Evolutionary conservation across 352 stramenopile species (phyloP).

Genomic region (Chrysophaeum taylorii): DNA sequence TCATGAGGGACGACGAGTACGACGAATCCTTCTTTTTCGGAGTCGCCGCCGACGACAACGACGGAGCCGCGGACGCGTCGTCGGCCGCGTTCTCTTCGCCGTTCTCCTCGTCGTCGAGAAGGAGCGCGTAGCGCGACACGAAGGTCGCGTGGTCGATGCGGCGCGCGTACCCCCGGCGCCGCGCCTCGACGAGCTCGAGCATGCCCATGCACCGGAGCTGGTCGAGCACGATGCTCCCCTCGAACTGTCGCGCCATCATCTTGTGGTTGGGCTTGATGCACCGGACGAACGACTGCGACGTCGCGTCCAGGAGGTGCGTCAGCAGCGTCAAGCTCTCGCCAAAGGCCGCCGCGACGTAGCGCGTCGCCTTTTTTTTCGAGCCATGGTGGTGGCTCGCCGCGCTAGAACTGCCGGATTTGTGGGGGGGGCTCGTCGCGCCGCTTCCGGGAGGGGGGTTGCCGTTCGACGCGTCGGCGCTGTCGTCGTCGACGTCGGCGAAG

Average conservation of each 20-base stretch:
- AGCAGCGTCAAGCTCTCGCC: slow-evolving; percentile 78
- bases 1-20: not conserved
- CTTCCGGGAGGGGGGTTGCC: not conserved
- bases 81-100: not conserved
- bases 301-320: slow-evolving; percentile 80
- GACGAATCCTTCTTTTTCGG: not conserved
- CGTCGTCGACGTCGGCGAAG: slow-evolving; percentile 11
- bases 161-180: slow-evolving; percentile 84
- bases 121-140: slow-evolving; percentile 44
- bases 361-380: slow-evolving; percentile 13
- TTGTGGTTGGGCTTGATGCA: slow-evolving; percentile 97
- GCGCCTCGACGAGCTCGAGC: slow-evolving; percentile 85
- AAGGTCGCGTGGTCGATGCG: slow-evolving; percentile 82
- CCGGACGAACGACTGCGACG: slow-evolving; percentile 91
- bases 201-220: slow-evolving; percentile 93
- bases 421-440: not conserved
- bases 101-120: not conserved
- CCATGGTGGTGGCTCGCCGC: slow-evolving; percentile 13
- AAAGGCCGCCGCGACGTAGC: slow-evolving; percentile 73
- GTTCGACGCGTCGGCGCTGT: not conserved
- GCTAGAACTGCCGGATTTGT: slow-evolving; percentile 30
- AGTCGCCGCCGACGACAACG: not conserved
- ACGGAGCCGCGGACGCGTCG: not conserved
- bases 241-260: slow-evolving; percentile 76
- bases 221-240: slow-evolving; percentile 81